These are phyloP conservation scores for Metarhizium anisopliae DNA, from an alignment of 2,329 filamentous ascomycete genomes.

Conservation along the genomic window DNA sequence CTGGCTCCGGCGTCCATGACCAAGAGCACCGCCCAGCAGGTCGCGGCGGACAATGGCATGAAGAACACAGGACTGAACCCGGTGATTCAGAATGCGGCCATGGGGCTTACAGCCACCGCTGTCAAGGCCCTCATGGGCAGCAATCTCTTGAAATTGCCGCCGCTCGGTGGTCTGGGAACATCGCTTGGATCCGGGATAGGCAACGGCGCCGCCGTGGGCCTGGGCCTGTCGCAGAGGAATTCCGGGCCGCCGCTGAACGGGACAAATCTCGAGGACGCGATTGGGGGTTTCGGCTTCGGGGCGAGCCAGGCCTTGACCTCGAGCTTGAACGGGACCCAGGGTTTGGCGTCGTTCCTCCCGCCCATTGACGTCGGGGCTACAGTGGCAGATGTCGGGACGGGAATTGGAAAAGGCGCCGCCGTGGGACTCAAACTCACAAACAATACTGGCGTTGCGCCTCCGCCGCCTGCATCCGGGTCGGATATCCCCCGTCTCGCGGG, in stretches of 20 bases:
- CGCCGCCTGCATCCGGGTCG: background rate
- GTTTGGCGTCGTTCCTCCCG: conserved; percentile 4
- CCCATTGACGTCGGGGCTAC: conserved; percentile 4
- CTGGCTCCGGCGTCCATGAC: conserved; percentile 9
- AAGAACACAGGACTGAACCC: conserved; percentile 20
- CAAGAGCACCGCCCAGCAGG: conserved; percentile 10
- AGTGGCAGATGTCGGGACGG: background rate
- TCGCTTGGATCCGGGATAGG: conserved; percentile 15
- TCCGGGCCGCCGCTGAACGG: conserved; percentile 11
- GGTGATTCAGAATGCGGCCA: conserved; percentile 18
- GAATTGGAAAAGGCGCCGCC: conserved; percentile 3
- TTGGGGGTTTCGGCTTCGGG: conserved; percentile 19
- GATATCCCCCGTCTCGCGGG: conserved; percentile 5
- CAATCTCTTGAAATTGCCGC: conserved; percentile 9
- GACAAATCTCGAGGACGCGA: conserved; percentile 12
- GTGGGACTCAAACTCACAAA: conserved; percentile 5
- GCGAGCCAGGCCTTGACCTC: conserved; percentile 15
- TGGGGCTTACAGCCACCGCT: conserved; percentile 18
- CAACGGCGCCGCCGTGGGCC: conserved; percentile 14
- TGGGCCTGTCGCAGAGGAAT: conserved; percentile 11
- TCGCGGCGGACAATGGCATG: conserved; percentile 19
- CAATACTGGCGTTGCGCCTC: background rate
- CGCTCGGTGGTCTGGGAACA: conserved; percentile 10
- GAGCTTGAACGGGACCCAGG: conserved; percentile 13
- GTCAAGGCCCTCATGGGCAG: conserved; percentile 16